phyloP scores from a whole-genome alignment of 768 basidiomycete species.

The Lactifluus piperatus region DNA sequence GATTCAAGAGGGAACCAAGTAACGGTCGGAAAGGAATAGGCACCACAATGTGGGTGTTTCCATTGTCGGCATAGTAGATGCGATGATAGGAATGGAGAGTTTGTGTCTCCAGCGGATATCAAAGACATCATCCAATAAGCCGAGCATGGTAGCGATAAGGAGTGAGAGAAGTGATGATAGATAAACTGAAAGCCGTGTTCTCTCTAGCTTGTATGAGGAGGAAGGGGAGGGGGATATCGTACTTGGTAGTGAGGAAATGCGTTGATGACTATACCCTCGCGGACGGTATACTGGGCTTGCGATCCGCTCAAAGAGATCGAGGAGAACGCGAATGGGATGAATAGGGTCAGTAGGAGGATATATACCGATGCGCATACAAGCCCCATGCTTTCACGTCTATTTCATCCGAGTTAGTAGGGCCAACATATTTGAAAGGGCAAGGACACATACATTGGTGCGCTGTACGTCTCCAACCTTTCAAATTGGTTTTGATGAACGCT shows the following conservation, averaged over 20 bases:
- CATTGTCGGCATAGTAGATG: slow-evolving; percentile 90
- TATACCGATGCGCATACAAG: slow-evolving; percentile 87
- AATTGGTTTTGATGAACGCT: too few species aligned
- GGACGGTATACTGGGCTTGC: slow-evolving; percentile 31
- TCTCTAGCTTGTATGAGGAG: background rate
- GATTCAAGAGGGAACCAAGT: slow-evolving; percentile 72
- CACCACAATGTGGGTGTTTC: slow-evolving; percentile 89
- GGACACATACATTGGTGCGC: too few species aligned
- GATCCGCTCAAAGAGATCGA: slow-evolving; percentile 47
- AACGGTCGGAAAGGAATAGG: slow-evolving; percentile 72
- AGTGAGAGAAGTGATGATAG: slow-evolving; percentile 89
- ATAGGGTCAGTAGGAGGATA: slow-evolving; percentile 77
- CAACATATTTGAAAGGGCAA: background rate
- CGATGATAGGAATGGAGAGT: slow-evolving; percentile 92
- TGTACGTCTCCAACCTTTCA: too few species aligned
- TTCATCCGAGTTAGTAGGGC: background rate
- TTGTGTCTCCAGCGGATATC: slow-evolving; percentile 99
- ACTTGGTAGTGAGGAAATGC: slow-evolving; percentile 79
- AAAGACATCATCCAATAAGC: slow-evolving; percentile 95
- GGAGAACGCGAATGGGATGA: slow-evolving; percentile 94
- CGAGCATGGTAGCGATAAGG: slow-evolving; percentile 86
- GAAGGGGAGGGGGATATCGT: slow-evolving; percentile 21
- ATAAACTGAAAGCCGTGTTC: slow-evolving; percentile 73
- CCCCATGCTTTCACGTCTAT: slow-evolving; percentile 89
- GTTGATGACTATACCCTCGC: slow-evolving; percentile 54